Base-by-base conservation (phyloP, 2,329 filamentous ascomycete species). In the Neonectria ditissima region DNA sequence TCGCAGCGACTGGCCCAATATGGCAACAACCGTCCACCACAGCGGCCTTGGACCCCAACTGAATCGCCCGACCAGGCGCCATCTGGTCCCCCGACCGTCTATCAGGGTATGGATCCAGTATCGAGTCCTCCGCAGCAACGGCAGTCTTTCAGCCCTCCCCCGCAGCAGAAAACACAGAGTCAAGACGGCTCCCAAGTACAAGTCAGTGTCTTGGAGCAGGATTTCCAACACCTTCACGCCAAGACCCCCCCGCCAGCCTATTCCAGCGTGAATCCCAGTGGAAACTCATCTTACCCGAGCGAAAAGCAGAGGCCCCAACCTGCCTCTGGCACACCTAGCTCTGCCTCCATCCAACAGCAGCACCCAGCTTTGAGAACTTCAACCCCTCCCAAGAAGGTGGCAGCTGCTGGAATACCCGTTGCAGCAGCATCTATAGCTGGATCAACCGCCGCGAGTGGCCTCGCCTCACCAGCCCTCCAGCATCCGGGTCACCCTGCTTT, bases 211-310 rank as follows among this genome's bases (percentile, higher is more conserved):
- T 79, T 97, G 37, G 92, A 97, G 74, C 91, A 94, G 71, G 94
- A 97, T 70, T 92, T 97, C 76, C 89, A 93, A 70, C 89, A 93
- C 18, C 86, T 97, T 86, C 89, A 93, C 69, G 85, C 90, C 30
- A 92, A 93, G 22, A 94, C 93, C 57, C 94, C 95, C 14, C 96
- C 96, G 20, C 96, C 96, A n/a, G 95, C 96, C 6, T 99, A 99
- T 78, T 96, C 93, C 10, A 96, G 91, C 72, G 87, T 97, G 48
- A 88, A 84, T 61, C 79, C 83, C 0, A 79, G 78, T 43, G 78
- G 79, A 28, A 74, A 83, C 77, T 72, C 89, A 79, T 71, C 87
- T 80, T 96, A 94, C 78, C 91, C 93, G 0, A 89, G 88, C 68
- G 94, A 97, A 75, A 97, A 97, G 76, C 88, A 88, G 73, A 82